These are phyloP conservation scores for Diplodia corticola DNA, from an alignment of 2,329 filamentous ascomycete genomes.

Conservation along the genomic window DNA sequence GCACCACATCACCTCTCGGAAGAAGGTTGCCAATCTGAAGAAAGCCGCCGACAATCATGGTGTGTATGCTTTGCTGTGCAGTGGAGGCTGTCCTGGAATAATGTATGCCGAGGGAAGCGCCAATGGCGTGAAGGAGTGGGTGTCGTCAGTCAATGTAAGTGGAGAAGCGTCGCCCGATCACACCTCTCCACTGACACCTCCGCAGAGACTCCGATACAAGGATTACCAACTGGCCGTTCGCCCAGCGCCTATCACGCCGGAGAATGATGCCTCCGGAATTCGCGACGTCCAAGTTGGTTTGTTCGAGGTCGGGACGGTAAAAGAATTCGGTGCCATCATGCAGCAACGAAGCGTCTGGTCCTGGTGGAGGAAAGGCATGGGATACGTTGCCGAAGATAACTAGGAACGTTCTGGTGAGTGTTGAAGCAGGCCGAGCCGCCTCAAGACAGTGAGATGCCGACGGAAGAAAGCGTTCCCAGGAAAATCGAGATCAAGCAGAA, in stretches of 20 bases:
- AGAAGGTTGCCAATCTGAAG: slow-evolving; percentile 65
- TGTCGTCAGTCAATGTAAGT: slow-evolving; percentile 59
- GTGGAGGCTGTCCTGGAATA: slow-evolving; percentile 69
- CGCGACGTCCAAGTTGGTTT: slow-evolving; percentile 37
- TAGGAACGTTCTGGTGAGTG: background rate
- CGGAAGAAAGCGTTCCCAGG: background rate
- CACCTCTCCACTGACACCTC: background rate
- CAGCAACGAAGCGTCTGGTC: slow-evolving; percentile 56
- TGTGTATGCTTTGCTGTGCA: slow-evolving; percentile 65
- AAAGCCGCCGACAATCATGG: slow-evolving; percentile 63
- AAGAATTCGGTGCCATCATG: slow-evolving; percentile 65
- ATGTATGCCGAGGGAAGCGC: slow-evolving; percentile 74
- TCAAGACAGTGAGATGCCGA: background rate
- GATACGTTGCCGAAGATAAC: slow-evolving; percentile 39
- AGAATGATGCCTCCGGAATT: slow-evolving; percentile 18
- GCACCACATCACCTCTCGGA: slow-evolving; percentile 78
- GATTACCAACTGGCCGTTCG: slow-evolving; percentile 66
- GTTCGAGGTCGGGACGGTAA: slow-evolving; percentile 62
- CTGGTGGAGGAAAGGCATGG: slow-evolving; percentile 73
- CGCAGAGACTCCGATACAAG: slow-evolving; percentile 63
- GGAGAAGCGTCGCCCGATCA: background rate
- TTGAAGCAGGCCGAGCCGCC: background rate
- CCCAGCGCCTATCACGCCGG: slow-evolving; percentile 45
- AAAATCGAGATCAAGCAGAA: too few relatives aligned
- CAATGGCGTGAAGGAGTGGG: slow-evolving; percentile 61